Evolutionary conservation across 164 flowering plant species (phyloP).

Genomic region (Tetracentron sinense): DNA sequence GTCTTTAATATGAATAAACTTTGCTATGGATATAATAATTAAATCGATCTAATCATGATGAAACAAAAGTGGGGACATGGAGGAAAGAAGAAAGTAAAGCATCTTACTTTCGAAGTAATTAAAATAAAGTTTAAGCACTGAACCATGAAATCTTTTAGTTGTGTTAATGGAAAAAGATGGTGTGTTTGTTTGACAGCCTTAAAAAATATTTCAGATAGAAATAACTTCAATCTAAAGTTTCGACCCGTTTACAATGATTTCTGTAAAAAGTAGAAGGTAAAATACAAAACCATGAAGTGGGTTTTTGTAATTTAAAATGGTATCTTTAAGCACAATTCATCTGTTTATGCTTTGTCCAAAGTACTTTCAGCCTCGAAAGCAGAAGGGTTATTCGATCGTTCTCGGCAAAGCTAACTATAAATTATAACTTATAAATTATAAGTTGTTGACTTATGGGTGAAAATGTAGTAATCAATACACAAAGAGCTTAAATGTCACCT

Average conservation of each 20-base stretch:
- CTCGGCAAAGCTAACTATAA: conserved; percentile 2
- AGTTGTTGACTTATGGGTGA: conserved; percentile 19
- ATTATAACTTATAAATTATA: conserved; percentile 9
- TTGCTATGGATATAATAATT: neutral
- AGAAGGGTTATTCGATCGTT: neutral
- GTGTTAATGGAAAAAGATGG: conserved; percentile 2
- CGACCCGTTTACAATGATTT: neutral
- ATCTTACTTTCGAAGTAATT: neutral
- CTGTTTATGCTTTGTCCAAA: conserved; percentile 5
- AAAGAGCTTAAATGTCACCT: too few relatives aligned
- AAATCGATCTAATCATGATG: conserved; percentile 7
- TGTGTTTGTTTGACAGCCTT: neutral
- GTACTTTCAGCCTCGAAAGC: conserved; percentile 14
- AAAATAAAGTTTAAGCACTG: neutral
- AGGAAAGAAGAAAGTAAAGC: neutral
- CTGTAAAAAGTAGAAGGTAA: conserved; percentile 9
- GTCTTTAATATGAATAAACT: neutral
- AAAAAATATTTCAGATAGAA: neutral
- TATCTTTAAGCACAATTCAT: neutral
- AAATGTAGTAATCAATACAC: neutral
- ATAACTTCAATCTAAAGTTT: neutral
- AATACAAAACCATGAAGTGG: conserved; percentile 3
- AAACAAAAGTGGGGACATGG: conserved; percentile 8
- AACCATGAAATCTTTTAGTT: too few relatives aligned
- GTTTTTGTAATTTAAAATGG: neutral